Evolutionary conservation across 2,329 filamentous ascomycete species (phyloP), one percentile per base, ranked within the genome.

Genomic region (Aureobasidium sp.): DNA sequence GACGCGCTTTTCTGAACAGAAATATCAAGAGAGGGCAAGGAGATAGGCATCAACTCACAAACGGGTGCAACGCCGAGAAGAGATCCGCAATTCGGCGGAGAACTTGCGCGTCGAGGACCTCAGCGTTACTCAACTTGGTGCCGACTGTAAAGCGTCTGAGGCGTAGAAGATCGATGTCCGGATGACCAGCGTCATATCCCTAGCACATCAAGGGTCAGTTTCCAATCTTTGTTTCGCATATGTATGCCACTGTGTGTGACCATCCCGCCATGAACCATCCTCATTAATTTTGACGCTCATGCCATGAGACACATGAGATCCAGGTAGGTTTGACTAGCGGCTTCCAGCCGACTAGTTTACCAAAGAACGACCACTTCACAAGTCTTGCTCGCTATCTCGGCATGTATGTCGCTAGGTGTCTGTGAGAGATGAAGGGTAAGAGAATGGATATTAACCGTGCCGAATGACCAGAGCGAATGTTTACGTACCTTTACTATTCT

Each of bases 151-250:
- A 96, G 73, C 87, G 94, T 64, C 86, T 83, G 70, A 97, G 80
- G 68, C 91, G 88, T 61, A 96, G 79, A 58, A 97, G 81, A 61
- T 87, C 85, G 69, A 96, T 91, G 67, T 96, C 88, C 45, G 83
- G 78, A 71, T 96, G 89, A 63, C 89, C 86, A 22, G 82, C 81
- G 48, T 84, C 78, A 71, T 89, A 96, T 51, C 89, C 90, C 88
- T 93, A 70, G 20, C n/a, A 58, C 42, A 45, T 36, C 34, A 57
- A 48, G 8, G 44, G 61, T 62, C 53, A 62, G 61, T 51, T 36
- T n/a, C 34, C 34, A 51, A 27, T 51, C 27, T 58, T n/a, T 44
- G 22, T 51, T 60, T 60, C 57, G 41, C 47, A 51, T 51, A 15
- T 51, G 47, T 45, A 17, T 51, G 45, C 45, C 34, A 31, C 27